Evolutionary conservation across 768 basidiomycete genomes (phyloP), one percentile per base, ranked within the genome.

Genomic region (Pulveroboletus frians): DNA sequence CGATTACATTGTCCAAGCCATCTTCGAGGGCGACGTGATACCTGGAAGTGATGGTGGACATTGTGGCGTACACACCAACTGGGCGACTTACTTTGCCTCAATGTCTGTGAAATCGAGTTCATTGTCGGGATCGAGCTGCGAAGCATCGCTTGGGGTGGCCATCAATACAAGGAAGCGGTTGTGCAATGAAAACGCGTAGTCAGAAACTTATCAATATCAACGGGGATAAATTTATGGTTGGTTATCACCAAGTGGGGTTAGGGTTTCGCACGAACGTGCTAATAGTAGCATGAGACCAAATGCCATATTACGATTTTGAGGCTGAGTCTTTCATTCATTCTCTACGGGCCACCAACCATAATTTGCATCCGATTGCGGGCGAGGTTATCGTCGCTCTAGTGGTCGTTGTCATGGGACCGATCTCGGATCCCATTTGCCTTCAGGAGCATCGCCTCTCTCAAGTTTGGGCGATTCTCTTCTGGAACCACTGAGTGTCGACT

Each of bases 21-120:
- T 92, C 85, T 58, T 91, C 88, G 55, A 83, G 81, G 49, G 89
- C 74, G 59, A 94, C 84, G 56, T 84, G 77, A 72, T 92, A 95
- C 75, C 93, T 96, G 65, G 8, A n/a, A 31, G 18, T 42, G 39
- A 48, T 21, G 37, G 40, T 50, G 36, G 58, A 54, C 26, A 48
- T 48, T 27, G 43, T 35, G 17, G 20, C 9, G 32, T 39, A 20
- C 46, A 11, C 39, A 26, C 7, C 14, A 20, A 10, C 26, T 45
- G 21, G 8, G 11, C 17, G 13, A 66, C 79, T 48, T 56, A 92
- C 91, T 88, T 90, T 69, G 76, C 79, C 65, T 93, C 91, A 55
- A 95, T 91, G 65, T 93, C 91, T 39, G 84, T 79, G 65, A 84
- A 93, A 67, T 93, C 91, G 59, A 92, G 89, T 47, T 79, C 81